Evolutionary conservation across 208 protist species (phyloP), one percentile per base, ranked within the genome.

Genomic region (Leishmania turanica): DNA sequence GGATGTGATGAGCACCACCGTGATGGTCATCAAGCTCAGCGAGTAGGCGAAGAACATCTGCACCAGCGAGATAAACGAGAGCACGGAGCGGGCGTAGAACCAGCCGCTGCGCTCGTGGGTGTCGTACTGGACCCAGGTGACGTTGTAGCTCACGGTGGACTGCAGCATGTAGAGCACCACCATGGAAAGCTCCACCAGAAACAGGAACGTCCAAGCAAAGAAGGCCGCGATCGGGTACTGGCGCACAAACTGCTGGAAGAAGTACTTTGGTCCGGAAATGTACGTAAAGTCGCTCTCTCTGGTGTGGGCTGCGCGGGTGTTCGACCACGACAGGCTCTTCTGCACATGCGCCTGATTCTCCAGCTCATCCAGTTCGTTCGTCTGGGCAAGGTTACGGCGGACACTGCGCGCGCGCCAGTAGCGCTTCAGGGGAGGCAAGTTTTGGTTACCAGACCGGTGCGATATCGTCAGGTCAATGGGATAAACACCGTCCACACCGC

Each of bases 1-100:
- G n/a, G 94, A 94, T 4, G 94, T 97, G 53, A 83, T 85, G 21
- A 95, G 84, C 31, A 97, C 92, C 2, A 97, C 85, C 1, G 84
- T 85, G 72, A 95, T 92, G 8, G 94, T 96, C 76, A 89, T 80
- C 15, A 91, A 17, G 56, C 89, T 89, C 40, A 97, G 84, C 37
- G 92, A 95, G 88, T 96, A 96, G 72, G 94, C 91, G 77, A 97
- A 96, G 42, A 95, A 84, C 40, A 97, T 84, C 79, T 97, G 92
- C 31, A 93, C 86, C 1, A 97, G 84, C 21, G 92, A 90, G 1
- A 96, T 83, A 53, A 95, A 84, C 19, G 92, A 93, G 5, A 97
- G 87, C 19, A 92, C 80, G 21, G 89, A 90, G 54, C 89, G 89
- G 1, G 86, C 85, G 72, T 93, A 96, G 65, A 95, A 95, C 86